Base-by-base conservation (phyloP, 1,284 basidiomycete species). In the Cutaneotrichosporon spelunceum region DNA sequence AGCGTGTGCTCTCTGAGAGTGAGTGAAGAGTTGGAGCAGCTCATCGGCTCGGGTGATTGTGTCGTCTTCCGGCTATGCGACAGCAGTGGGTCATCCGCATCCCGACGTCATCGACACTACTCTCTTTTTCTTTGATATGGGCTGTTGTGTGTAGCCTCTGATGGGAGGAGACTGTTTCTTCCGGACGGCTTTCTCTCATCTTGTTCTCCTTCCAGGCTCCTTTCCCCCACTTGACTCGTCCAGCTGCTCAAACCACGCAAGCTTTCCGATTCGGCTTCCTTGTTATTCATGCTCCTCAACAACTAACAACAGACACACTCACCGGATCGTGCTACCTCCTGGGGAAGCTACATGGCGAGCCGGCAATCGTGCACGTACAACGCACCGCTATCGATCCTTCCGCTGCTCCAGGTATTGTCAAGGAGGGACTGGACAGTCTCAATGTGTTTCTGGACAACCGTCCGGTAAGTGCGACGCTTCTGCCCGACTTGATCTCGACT, bases 1-100 rank as follows among this genome's bases (percentile, higher is more conserved):
- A 85, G 56, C 81, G 82, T 34, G 73, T 87, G 9, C 75, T 89
- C 24, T 84, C 84, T 60, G 85, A 88, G 78, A 84, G 84, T 83
- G 36, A 26, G 70, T 65, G 14, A 39, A 33, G 30, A 33, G 30
- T 7, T 7, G 13, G 2, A 33, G 30, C 30, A 33, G 30, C n/a
- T n/a, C n/a, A n/a, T n/a, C n/a, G n/a, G 2, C 8, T 33, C 13
- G 2, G 30, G 30, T 5, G 8, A 33, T 33, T 7, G 13, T 33
- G 30, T 7, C 30, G 1, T 11, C 8, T 5, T 33, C 8, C 30
- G 30, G 30, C 1, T 33, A 33, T 33, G 30, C 8, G 30, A 33
- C n/a, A n/a, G n/a, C n/a, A n/a, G n/a, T n/a, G n/a, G n/a, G n/a
- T n/a, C n/a, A n/a, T n/a, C n/a, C n/a, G n/a, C n/a, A n/a, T n/a